Conservation (phyloP, 176 grass and related monocot genomes). For the Triticum turgidum region DNA sequence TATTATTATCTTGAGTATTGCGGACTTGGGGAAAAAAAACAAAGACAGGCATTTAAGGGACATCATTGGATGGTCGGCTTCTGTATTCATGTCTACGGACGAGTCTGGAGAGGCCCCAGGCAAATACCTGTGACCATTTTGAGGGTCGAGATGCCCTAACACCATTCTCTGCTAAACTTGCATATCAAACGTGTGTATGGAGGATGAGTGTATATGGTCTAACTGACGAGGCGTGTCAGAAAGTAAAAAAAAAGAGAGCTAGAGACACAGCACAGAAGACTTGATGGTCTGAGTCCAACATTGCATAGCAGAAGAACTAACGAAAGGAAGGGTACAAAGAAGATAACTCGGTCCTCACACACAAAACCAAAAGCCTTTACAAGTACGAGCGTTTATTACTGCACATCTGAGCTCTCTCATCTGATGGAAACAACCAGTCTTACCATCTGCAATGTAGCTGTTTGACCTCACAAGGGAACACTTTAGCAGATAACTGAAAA, state of each 20-base stretch:
- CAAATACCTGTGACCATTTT: too few relatives aligned
- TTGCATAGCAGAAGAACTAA: slow-evolving; percentile 3
- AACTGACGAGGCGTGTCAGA: not conserved
- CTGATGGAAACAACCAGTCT: slow-evolving; percentile 16
- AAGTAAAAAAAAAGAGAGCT: too few relatives aligned
- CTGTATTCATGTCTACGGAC: too few relatives aligned
- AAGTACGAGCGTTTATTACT: slow-evolving; percentile 41
- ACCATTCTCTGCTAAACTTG: not conserved
- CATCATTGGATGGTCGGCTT: too few relatives aligned
- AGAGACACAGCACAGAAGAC: not conserved
- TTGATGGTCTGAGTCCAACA: not conserved
- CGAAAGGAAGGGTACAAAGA: not conserved
- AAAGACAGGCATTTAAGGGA: too few relatives aligned
- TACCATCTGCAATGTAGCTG: slow-evolving; percentile 33
- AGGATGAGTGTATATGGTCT: not conserved
- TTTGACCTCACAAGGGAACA: slow-evolving; percentile 39
- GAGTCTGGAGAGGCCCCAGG: too few relatives aligned
- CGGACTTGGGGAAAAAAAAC: too few relatives aligned
- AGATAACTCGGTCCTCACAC: not conserved
- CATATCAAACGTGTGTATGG: not conserved
- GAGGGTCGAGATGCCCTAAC: not conserved
- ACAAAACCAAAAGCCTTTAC: slow-evolving; percentile 24
- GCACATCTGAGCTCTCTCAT: slow-evolving; percentile 32
- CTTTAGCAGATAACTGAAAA: slow-evolving; percentile 35
- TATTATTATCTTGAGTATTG: too few relatives aligned